Evolutionary conservation across 2,329 filamentous ascomycete genomes (phyloP).

Genomic region (Aspergillus tamarii): DNA sequence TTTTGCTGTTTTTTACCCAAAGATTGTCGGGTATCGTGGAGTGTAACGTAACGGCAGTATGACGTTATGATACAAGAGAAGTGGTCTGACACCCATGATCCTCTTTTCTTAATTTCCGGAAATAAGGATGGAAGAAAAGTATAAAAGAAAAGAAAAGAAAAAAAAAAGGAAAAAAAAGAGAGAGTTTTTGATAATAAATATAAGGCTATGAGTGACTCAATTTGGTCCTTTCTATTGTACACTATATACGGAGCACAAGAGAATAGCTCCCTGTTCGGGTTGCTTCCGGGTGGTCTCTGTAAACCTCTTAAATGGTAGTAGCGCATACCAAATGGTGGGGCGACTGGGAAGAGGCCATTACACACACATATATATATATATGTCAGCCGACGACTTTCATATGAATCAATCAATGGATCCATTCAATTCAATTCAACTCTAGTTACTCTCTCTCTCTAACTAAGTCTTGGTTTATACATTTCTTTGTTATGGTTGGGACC

Average conservation of each 20-base stretch:
- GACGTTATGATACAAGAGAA: slow-evolving; percentile 21
- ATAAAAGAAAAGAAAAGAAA: slow-evolving; percentile 7
- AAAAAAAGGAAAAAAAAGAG: neutral
- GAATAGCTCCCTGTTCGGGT: slow-evolving; percentile 2
- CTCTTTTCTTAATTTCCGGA: neutral
- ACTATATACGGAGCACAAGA: neutral
- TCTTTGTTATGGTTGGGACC: neutral
- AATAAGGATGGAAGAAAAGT: slow-evolving; percentile 3
- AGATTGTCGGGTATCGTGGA: neutral
- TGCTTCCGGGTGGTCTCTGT: neutral
- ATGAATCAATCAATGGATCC: neutral
- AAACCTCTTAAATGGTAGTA: neutral
- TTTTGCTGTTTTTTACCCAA: no score
- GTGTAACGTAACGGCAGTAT: slow-evolving; percentile 23
- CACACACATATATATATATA: neutral
- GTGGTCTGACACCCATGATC: slow-evolving; percentile 13
- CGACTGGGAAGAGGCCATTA: neutral
- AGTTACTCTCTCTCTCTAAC: neutral
- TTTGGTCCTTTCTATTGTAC: neutral
- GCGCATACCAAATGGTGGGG: neutral
- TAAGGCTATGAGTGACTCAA: neutral
- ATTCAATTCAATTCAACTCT: neutral
- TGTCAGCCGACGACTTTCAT: neutral
- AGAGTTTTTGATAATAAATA: neutral
- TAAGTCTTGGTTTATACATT: neutral